These are phyloP conservation scores for Ehretia macrophylla DNA, from an alignment of 257 asterid genomes.

Conservation along the genomic window DNA sequence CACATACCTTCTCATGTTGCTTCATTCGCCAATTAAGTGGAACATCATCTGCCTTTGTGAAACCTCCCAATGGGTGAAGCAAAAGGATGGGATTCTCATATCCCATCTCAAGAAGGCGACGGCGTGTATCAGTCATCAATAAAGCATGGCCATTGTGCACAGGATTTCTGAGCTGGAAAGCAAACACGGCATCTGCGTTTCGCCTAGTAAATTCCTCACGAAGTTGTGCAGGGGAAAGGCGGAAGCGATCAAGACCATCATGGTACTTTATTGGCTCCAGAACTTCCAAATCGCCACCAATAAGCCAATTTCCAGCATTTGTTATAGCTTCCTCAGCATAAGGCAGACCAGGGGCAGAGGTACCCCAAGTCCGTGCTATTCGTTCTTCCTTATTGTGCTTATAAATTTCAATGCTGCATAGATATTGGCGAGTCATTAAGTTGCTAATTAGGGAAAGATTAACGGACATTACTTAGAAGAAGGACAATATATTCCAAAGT, in stretches of 20 bases:
- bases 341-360: constrained; percentile 82
- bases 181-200: constrained; percentile 88
- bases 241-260: constrained; percentile 75
- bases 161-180: constrained; percentile 93
- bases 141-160: constrained; percentile 95
- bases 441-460: neutral
- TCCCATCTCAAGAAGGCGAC: constrained; percentile 88
- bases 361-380: constrained; percentile 92
- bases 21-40: constrained; percentile 92
- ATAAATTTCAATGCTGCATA: constrained; percentile 70
- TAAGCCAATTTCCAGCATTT: constrained; percentile 78
- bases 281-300: constrained; percentile 89
- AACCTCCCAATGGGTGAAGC: constrained; percentile 90
- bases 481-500: too few relatives aligned
- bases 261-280: constrained; percentile 60
- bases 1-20: constrained; percentile 92
- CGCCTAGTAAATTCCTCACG: constrained; percentile 68
- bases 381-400: constrained; percentile 95
- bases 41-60: constrained; percentile 92
- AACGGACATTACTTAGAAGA: too few relatives aligned
- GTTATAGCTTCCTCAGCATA: constrained; percentile 68
- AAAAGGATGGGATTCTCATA: constrained; percentile 77
- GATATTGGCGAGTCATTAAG: neutral
- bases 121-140: constrained; percentile 87
- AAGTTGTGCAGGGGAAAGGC: constrained; percentile 81